These are phyloP conservation scores for Termitomyces sp. DNA, from an alignment of 768 basidiomycete species.

Conservation along the genomic window DNA sequence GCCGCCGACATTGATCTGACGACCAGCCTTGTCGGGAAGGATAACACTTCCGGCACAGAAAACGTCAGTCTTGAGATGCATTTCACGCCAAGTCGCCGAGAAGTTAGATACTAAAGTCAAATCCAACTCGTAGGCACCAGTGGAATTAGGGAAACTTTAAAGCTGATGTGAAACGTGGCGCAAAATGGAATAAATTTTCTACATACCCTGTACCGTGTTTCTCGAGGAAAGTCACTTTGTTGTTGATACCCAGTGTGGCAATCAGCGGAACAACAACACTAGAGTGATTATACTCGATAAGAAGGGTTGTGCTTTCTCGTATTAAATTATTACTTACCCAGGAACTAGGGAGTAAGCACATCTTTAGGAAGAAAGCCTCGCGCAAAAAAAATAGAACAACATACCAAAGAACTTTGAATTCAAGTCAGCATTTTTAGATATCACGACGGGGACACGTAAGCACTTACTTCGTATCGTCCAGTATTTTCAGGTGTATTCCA, in stretches of 20 bases:
- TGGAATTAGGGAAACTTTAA: constrained; percentile 50
- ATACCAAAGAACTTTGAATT: constrained; percentile 39
- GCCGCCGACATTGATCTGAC: constrained; percentile 63
- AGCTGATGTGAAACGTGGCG: constrained; percentile 2
- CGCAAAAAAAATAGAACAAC: constrained; percentile 11
- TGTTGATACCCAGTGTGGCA: constrained; percentile 73
- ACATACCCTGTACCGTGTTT: constrained; percentile 60
- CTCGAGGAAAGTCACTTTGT: constrained; percentile 78
- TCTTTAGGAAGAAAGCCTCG: background rate
- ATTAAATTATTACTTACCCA: constrained; percentile 31
- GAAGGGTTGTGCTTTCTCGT: background rate
- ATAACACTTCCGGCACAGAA: constrained; percentile 75
- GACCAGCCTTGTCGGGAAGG: constrained; percentile 68
- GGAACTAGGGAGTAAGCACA: constrained; percentile 28
- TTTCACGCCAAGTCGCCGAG: constrained; percentile 61
- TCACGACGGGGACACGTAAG: background rate
- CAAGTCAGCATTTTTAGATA: constrained; percentile 4
- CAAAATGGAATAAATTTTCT: background rate
- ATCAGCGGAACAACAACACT: constrained; percentile 72
- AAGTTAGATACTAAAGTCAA: constrained; percentile 47
- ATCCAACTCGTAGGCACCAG: constrained; percentile 79
- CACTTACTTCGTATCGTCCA: constrained; percentile 66
- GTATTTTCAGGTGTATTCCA: constrained; percentile 66
- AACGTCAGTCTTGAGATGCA: constrained; percentile 74
- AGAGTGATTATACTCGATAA: background rate